phyloP scores from a whole-genome alignment of 495 filamentous ascomycete species.

The Pyrenopolyporus hunteri region DNA sequence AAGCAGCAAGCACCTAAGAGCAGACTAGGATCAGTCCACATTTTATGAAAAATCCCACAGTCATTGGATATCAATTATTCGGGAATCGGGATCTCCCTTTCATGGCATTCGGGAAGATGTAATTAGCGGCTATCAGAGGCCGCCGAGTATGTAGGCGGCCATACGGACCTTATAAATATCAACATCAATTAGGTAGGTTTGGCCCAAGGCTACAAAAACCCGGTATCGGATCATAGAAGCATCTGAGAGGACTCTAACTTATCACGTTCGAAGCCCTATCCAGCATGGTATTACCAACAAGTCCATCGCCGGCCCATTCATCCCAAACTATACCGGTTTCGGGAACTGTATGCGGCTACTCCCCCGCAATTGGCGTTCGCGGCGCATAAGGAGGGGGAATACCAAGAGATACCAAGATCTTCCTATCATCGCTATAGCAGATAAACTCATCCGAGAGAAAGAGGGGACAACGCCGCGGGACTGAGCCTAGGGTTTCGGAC shows the following conservation, averaged over 20 bases:
- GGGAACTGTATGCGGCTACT: conserved; percentile 39
- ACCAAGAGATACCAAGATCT: conserved; percentile 28
- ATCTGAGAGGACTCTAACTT: conserved; percentile 5
- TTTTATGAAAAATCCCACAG: background rate
- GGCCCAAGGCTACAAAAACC: conserved; percentile 1
- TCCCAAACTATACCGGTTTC: conserved; percentile 33
- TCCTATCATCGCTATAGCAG: conserved; percentile 24
- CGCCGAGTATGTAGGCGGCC: too few relatives aligned
- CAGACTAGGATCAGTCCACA: background rate
- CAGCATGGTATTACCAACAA: conserved; percentile 11
- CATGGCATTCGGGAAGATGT: conserved; percentile 32
- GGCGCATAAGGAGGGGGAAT: conserved; percentile 25
- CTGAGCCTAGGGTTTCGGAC: conserved; percentile 24
- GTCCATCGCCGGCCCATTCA: conserved; percentile 5
- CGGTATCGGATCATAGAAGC: conserved; percentile 33
- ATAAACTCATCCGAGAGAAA: conserved; percentile 27
- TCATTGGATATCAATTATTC: conserved; percentile 6
- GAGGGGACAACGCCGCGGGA: conserved; percentile 17
- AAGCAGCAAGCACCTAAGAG: background rate
- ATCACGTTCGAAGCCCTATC: conserved; percentile 13
- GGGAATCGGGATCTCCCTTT: conserved; percentile 39
- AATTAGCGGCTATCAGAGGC: conserved; percentile 20
- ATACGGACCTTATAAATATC: background rate
- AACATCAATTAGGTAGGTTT: background rate
- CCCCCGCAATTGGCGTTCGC: conserved; percentile 32